Evolutionary conservation across 2,329 filamentous ascomycete genomes (phyloP), one percentile per base, ranked within the genome.

Genomic region (Microsporum audouinii): DNA sequence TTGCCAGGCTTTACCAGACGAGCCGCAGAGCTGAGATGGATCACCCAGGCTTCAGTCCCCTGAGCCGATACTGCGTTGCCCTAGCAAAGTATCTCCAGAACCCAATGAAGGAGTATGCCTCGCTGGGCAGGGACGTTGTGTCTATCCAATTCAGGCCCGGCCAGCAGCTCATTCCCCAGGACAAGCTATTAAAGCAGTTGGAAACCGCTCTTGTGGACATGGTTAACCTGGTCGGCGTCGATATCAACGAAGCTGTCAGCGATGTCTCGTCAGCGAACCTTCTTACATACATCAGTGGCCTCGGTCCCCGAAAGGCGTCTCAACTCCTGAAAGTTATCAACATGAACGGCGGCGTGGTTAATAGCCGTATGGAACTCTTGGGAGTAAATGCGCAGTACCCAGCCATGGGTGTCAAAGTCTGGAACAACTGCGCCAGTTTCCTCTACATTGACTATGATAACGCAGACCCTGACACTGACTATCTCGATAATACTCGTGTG

Each of bases 151-250:
- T 96, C 74, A 91, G 96, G 67, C 84, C 89, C 2, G 91, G 91
- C 68, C 94, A 99, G 72, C 88, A 91, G 63, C 82, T 96, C 34
- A 81, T 99, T 12, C 88, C 91, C 0, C 84, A 91, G 63, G 92
- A 97, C 41, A 91, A 95, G 76, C 80, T 99, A 43, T 78, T 87
- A 64, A 91, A 89, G 71, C 85, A 90, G 63, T 81, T 99, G 14
- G 94, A 99, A 69, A 95, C 89, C n/a, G 90, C 92, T 51, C 89
- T 99, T 84, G 92, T 99, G 8, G 94, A 99, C 71, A 96, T 96
- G 82, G 94, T 99, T 67, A 99, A 99, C 72, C 84, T 99, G 49
- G 91, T 91, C 53, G 94, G 94, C 70, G 89, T 99, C 41, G 89
- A 97, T 68, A 88, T 99, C 70, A 96, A 96, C 68, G 91, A 96